Conservation (phyloP, 371 early-diverging fungal species). For the Zopfochytrium polystomum region DNA sequence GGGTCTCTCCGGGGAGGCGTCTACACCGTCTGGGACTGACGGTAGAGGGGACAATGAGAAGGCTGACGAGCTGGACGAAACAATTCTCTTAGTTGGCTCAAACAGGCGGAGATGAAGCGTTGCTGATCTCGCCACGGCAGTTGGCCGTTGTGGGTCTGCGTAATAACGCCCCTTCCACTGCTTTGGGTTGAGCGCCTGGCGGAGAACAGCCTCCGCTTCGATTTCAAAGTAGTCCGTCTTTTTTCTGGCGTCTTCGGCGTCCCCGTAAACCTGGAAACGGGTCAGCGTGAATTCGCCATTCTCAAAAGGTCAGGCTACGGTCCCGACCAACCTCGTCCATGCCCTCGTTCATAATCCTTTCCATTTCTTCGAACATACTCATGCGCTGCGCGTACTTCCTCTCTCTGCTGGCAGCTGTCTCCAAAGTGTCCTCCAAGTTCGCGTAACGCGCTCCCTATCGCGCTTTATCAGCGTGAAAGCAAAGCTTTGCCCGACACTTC, state of each 20-base stretch:
- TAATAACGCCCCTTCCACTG: conserved; percentile 13
- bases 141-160: not conserved
- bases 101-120: conserved; percentile 9
- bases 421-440: conserved; percentile 29
- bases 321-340: conserved; percentile 40
- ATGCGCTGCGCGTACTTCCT: conserved; percentile 35
- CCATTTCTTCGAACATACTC: conserved; percentile 39
- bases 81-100: not conserved
- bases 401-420: conserved; percentile 22
- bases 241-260: conserved; percentile 22
- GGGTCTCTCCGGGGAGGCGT: no score
- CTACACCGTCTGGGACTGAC: not conserved
- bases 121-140: not conserved
- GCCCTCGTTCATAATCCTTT: conserved; percentile 46
- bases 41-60: no score
- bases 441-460: conserved; percentile 36
- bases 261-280: conserved; percentile 26
- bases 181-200: conserved; percentile 27
- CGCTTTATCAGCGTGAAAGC: not conserved
- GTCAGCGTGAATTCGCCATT: not conserved
- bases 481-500: not conserved
- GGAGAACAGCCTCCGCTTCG: conserved; percentile 31
- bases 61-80: not conserved
- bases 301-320: not conserved
- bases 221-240: conserved; percentile 24